Evolutionary conservation across 176 grass and related monocot genomes (phyloP).

Genomic region (Oryza rufipogon): DNA sequence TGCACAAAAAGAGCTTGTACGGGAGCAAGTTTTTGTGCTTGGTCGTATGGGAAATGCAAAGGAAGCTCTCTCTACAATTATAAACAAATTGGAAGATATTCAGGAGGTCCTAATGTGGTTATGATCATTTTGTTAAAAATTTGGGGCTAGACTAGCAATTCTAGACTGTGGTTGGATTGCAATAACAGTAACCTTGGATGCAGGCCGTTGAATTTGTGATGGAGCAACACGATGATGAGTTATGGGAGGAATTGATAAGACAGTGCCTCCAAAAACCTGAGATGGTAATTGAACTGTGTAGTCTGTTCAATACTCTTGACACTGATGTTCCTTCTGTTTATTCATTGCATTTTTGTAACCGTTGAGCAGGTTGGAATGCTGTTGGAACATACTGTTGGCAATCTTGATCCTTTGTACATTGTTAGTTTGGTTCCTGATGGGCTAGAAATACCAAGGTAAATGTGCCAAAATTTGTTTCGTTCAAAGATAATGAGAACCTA

Average conservation of each 20-base stretch:
- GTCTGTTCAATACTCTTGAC: constrained; percentile 31
- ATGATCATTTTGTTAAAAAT: constrained; percentile 16
- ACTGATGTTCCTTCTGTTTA: constrained; percentile 1
- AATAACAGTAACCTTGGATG: constrained; percentile 41
- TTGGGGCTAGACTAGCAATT: constrained; percentile 21
- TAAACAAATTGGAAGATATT: constrained; percentile 94
- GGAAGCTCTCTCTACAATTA: constrained; percentile 86
- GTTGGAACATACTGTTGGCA: constrained; percentile 96
- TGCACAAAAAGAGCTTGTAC: constrained; percentile 71
- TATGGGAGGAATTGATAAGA: constrained; percentile 93
- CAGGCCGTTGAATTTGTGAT: constrained; percentile 98
- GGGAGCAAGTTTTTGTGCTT: constrained; percentile 89
- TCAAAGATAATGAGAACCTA: background rate
- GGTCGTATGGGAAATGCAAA: constrained; percentile 99
- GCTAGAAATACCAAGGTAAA: constrained; percentile 91
- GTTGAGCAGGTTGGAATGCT: constrained; percentile 90
- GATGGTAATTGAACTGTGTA: constrained; percentile 64
- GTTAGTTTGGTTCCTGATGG: constrained; percentile 96
- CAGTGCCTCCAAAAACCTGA: constrained; percentile 90
- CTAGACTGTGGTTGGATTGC: background rate
- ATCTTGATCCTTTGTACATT: constrained; percentile 97
- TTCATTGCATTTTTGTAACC: constrained; percentile 23
- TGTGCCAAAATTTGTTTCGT: background rate
- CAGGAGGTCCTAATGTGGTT: constrained; percentile 62
- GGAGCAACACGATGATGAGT: constrained; percentile 89